phyloP scores from a whole-genome alignment of 2,329 filamentous ascomycete genomes.

The Hypoxylon sp. region DNA sequence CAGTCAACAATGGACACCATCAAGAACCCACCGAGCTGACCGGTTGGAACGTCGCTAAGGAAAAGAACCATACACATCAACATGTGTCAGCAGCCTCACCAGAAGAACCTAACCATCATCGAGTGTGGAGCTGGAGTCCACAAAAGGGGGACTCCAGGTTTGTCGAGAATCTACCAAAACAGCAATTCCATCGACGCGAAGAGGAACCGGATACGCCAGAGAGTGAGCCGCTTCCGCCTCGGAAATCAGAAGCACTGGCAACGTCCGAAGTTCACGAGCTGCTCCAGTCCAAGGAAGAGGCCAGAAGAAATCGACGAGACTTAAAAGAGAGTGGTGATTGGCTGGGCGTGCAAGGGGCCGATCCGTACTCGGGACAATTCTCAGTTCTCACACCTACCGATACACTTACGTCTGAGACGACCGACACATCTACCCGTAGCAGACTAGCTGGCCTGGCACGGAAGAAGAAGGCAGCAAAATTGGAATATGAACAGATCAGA shows the following conservation, averaged over 20 bases:
- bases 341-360: slow-evolving; percentile 66
- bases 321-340: slow-evolving; percentile 66
- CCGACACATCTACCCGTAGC: slow-evolving; percentile 43
- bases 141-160: slow-evolving; percentile 29
- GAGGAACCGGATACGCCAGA: neutral
- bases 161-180: slow-evolving; percentile 24
- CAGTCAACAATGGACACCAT: slow-evolving; percentile 36
- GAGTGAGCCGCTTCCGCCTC: slow-evolving; percentile 10
- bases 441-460: slow-evolving; percentile 47
- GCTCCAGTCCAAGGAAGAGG: slow-evolving; percentile 44
- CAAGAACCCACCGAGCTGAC: slow-evolving; percentile 40
- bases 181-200: slow-evolving; percentile 11
- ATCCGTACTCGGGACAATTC: slow-evolving; percentile 63
- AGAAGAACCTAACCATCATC: slow-evolving; percentile 19
- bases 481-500: slow-evolving; percentile 49
- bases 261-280: slow-evolving; percentile 33
- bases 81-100: neutral
- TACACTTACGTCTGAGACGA: slow-evolving; percentile 55
- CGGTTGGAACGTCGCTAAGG: slow-evolving; percentile 42
- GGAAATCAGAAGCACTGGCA: slow-evolving; percentile 23
- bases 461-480: slow-evolving; percentile 48
- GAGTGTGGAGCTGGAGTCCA: slow-evolving; percentile 25
- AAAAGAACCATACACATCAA: slow-evolving; percentile 18
- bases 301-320: slow-evolving; percentile 53
- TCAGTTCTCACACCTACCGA: slow-evolving; percentile 59